Conservation (phyloP, 805 yeast genomes). For the Groenewaldozyma tartarivorans region DNA sequence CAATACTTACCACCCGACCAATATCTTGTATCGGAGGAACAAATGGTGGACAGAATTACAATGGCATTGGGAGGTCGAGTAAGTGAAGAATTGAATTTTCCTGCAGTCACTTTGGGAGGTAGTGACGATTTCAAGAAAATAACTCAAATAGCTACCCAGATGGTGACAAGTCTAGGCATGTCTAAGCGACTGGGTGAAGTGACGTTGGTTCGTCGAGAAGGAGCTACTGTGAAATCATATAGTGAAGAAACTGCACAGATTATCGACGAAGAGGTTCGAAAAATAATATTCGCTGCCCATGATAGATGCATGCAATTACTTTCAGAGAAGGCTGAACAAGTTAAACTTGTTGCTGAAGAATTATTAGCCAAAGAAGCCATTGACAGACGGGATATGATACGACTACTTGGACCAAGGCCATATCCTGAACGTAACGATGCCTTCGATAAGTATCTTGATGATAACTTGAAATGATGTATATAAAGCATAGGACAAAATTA, state of each 20-base stretch:
- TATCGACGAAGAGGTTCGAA: constrained; percentile 61
- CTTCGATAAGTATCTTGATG: constrained; percentile 66
- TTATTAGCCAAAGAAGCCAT: constrained; percentile 65
- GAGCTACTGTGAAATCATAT: constrained; percentile 44
- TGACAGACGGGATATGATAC: constrained; percentile 71
- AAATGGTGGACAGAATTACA: constrained; percentile 76
- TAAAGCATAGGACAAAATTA: too few species aligned
- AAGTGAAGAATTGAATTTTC: constrained; percentile 81
- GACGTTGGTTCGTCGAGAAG: constrained; percentile 35
- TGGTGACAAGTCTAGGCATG: constrained; percentile 88
- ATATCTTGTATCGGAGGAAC: constrained; percentile 65
- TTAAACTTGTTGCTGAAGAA: constrained; percentile 65
- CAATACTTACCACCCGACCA: constrained; percentile 89
- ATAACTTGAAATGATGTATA: constrained; percentile 6
- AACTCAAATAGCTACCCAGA: constrained; percentile 77
- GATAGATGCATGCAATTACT: constrained; percentile 48
- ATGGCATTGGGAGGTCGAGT: constrained; percentile 93
- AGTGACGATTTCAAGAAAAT: constrained; percentile 88
- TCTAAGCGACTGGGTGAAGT: constrained; percentile 68
- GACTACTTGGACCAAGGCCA: constrained; percentile 68
- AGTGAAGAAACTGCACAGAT: constrained; percentile 61
- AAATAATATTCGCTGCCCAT: constrained; percentile 59
- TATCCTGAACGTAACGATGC: constrained; percentile 77
- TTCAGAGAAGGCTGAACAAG: constrained; percentile 48
- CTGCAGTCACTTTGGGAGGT: constrained; percentile 84